Base-by-base conservation (phyloP, 1,139 yeast species). In the Kodamaea anthophila region DNA sequence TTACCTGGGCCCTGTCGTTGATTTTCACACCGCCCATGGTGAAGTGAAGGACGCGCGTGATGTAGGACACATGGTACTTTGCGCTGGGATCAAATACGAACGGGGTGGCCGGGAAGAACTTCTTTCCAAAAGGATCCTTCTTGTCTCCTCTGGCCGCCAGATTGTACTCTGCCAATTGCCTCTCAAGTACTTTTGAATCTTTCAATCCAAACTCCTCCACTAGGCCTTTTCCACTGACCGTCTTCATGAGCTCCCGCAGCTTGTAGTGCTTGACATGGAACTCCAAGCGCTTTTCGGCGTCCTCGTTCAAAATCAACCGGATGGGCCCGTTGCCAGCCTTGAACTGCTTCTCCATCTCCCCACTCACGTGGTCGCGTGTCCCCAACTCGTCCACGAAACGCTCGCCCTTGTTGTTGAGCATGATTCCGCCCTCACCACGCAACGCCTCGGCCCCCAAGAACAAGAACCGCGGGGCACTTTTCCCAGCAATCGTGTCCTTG, bases 21-120 rank as follows among this genome's bases (percentile, higher is more conserved):
- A 81, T 78, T 48, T 74, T 74, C 19, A 81, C 78, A 25, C 94
- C 94, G 20, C 94, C 94, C 87, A 83, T 80, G 6, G 94, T 82
- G 58, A 82, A 84, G 50, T 84, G 94, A 23, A 84, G 72, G 3
- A 83, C 93, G 23, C 93, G 75, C 2, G 91, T 80, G 27, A 81
- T 69, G 39, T 59, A 68, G 1, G 80, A 73, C 16, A 71, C 74
- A 43, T 70, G 71, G 41, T 60, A 66, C 13, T 46, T 49, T 5
- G 54, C 55, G 18, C 50, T 40, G 3, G 44, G 35, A 8, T 46
- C 39, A 35, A 51, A 61, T 53, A 51, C 54, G 32, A 68, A 58
- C 6, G 76, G 77, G 5, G 72, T 59, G 22, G 68, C 66, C 16
- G 75, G 73, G 53, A 69, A 74, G 39, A 48, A 72, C 36, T 59